phyloP scores from a whole-genome alignment of 768 basidiomycete genomes.

The Tubosaeta sp. region DNA sequence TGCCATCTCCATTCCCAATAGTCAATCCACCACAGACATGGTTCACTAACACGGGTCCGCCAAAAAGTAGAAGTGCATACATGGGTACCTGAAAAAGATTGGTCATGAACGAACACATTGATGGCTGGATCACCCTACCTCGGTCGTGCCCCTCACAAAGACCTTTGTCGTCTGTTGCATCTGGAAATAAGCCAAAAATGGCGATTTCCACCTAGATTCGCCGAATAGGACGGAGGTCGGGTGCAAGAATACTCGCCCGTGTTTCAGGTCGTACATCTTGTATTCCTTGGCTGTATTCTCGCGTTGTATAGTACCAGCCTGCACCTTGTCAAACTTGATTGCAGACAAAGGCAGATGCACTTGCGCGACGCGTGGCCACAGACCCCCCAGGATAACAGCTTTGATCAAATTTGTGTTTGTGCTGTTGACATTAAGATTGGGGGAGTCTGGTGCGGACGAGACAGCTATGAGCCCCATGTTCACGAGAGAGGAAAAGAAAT shows the following conservation, averaged over 20 bases:
- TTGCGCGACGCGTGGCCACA: slow-evolving; percentile 81
- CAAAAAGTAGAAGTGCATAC: slow-evolving; percentile 83
- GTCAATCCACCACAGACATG: slow-evolving; percentile 77
- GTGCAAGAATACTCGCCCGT: slow-evolving; percentile 72
- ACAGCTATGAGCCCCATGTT: slow-evolving; percentile 66
- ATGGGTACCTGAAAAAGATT: slow-evolving; percentile 60
- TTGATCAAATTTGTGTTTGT: slow-evolving; percentile 74
- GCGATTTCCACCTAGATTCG: slow-evolving; percentile 66
- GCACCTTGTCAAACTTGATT: slow-evolving; percentile 81
- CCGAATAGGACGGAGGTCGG: slow-evolving; percentile 78
- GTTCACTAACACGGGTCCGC: slow-evolving; percentile 73
- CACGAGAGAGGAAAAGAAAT: slow-evolving; percentile 67
- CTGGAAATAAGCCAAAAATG: slow-evolving; percentile 80
- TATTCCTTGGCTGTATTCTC: slow-evolving; percentile 83
- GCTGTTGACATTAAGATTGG: slow-evolving; percentile 61
- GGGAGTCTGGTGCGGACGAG: slow-evolving; percentile 40
- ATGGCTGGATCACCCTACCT: slow-evolving; percentile 44
- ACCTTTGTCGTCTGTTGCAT: slow-evolving; percentile 80
- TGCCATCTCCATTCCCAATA: slow-evolving; percentile 48
- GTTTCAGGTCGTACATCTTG: slow-evolving; percentile 68
- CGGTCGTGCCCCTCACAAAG: slow-evolving; percentile 82
- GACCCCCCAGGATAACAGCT: slow-evolving; percentile 76
- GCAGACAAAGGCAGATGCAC: slow-evolving; percentile 69
- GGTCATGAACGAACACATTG: neutral
- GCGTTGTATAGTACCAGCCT: slow-evolving; percentile 77